These are phyloP conservation scores for Aspergillus brasiliensis DNA, from an alignment of 2,329 filamentous ascomycete species.

Conservation along the genomic window DNA sequence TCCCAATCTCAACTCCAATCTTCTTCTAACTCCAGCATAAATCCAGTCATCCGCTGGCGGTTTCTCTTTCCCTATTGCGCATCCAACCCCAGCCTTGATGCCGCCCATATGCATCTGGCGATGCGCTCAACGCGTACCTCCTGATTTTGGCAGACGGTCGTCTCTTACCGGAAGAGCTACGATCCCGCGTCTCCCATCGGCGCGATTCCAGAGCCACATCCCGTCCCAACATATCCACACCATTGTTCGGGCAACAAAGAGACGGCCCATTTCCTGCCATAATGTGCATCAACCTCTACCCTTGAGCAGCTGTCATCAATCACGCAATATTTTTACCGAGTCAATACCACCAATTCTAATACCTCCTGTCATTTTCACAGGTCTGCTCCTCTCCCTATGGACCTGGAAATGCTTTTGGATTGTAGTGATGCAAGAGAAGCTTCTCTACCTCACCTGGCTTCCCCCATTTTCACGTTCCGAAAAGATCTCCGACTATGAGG, in stretches of 20 bases:
- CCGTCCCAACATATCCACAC: not conserved
- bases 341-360: constrained; percentile 54
- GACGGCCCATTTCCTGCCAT: not conserved
- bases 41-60: too few species aligned
- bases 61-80: too few species aligned
- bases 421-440: constrained; percentile 76
- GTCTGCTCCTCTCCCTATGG: constrained; percentile 67
- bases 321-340: constrained; percentile 20
- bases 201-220: too few species aligned
- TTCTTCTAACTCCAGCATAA: too few species aligned
- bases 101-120: too few species aligned
- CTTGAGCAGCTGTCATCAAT: not conserved
- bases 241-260: not conserved
- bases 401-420: constrained; percentile 70
- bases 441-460: constrained; percentile 78
- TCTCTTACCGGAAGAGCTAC: too few species aligned
- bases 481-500: constrained; percentile 64
- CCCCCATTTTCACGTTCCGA: constrained; percentile 71
- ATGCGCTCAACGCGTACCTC: too few species aligned
- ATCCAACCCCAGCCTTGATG: too few species aligned
- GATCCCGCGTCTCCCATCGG: too few species aligned
- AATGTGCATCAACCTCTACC: not conserved
- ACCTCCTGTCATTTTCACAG: constrained; percentile 67
- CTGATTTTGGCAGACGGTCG: too few species aligned
- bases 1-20: too few species aligned